Percentiles rank a stretch among this genome's conserved stretches.
These are phyloP conservation scores for Mallotus nudiflorus DNA, from an alignment of 345 rosid genomes.

Conservation along the genomic window DNA sequence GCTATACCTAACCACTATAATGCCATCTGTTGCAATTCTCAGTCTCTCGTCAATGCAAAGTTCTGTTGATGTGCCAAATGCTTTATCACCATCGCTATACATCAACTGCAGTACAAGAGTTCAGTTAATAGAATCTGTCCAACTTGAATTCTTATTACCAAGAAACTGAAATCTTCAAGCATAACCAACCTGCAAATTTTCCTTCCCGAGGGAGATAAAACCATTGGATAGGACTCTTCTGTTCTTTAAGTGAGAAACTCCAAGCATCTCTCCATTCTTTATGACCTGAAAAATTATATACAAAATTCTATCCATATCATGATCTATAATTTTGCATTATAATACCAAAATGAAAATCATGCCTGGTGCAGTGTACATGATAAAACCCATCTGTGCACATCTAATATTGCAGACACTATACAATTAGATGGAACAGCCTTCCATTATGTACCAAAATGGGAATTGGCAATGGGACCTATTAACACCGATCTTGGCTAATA, in stretches of 20 bases:
- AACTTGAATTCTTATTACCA: slow-evolving; percentile 17
- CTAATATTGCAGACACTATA: too few species aligned
- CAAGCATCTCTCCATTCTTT: slow-evolving; percentile 99
- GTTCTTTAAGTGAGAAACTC: slow-evolving; percentile 95
- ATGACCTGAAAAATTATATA: slow-evolving; percentile 63
- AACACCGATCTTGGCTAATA: not conserved
- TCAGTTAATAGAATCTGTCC: slow-evolving; percentile 18
- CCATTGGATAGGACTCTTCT: slow-evolving; percentile 95
- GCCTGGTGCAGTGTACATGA: not conserved
- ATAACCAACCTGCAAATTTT: slow-evolving; percentile 77
- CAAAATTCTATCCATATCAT: not conserved
- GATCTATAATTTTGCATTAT: slow-evolving; percentile 1
- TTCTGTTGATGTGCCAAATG: slow-evolving; percentile 92
- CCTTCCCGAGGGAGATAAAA: slow-evolving; percentile 86
- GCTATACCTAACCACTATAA: slow-evolving; percentile 80
- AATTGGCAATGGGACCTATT: too few species aligned
- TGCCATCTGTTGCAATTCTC: slow-evolving; percentile 92
- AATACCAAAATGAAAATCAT: not conserved
- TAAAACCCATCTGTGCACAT: not conserved
- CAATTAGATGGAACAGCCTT: too few species aligned
- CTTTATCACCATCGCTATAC: slow-evolving; percentile 98
- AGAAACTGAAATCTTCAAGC: slow-evolving; percentile 19
- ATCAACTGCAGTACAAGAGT: slow-evolving; percentile 65
- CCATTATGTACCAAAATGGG: too few species aligned
- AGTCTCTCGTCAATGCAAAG: slow-evolving; percentile 91